Conservation (phyloP, 495 filamentous ascomycete species). For the Aspergillus wentii region DNA sequence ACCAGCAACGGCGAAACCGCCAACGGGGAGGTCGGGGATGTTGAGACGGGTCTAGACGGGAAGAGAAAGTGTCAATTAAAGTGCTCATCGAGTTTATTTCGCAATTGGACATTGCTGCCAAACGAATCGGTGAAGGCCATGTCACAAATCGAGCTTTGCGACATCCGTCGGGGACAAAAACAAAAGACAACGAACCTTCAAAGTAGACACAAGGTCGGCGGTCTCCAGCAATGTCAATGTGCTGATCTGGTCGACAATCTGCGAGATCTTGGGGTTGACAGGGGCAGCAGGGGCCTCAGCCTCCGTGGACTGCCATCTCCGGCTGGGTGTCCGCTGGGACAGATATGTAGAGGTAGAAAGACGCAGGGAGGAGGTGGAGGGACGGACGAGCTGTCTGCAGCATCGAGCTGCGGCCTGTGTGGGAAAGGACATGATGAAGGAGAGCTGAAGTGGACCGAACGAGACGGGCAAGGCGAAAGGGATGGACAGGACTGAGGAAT, state of each 20-base stretch:
- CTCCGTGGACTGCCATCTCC: conserved; percentile 45
- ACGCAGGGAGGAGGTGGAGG: conserved; percentile 39
- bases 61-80: too few relatives aligned
- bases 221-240: conserved; percentile 97
- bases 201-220: conserved; percentile 82
- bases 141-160: too few relatives aligned
- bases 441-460: conserved; percentile 3
- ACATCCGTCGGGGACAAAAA: neutral
- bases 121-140: too few relatives aligned
- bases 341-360: conserved; percentile 40
- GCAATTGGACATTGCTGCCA: too few relatives aligned
- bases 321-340: conserved; percentile 36
- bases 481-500: conserved; percentile 3
- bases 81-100: too few relatives aligned
- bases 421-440: conserved; percentile 37
- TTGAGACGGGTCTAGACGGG: conserved; percentile 78
- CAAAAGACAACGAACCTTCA: conserved; percentile 63
- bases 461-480: conserved; percentile 9
- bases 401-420: conserved; percentile 40
- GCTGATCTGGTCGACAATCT: conserved; percentile 96
- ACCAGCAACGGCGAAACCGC: conserved; percentile 70
- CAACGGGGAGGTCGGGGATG: conserved; percentile 95
- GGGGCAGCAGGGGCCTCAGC: conserved; percentile 59
- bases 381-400: conserved; percentile 44
- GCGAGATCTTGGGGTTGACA: conserved; percentile 77